A percentile compares a stretch with the other conserved stretches of the same genome.
These are phyloP conservation scores for Pseudocercospora fuligena DNA, from an alignment of 2,329 filamentous ascomycete species.

Conservation along the genomic window DNA sequence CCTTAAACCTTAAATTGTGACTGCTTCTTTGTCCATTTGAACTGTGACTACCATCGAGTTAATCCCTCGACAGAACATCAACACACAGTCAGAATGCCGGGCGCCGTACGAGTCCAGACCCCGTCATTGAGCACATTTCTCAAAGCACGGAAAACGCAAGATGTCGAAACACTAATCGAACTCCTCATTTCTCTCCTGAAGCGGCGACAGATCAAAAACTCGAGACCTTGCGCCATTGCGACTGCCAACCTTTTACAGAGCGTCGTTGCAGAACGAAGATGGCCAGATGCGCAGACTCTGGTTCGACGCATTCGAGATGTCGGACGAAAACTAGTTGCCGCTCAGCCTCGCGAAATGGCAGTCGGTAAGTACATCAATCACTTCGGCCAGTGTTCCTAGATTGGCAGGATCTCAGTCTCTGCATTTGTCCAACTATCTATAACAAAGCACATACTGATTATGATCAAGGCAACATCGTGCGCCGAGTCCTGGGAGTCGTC, in stretches of 20 bases:
- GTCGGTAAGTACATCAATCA: constrained; percentile 57
- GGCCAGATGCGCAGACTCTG: constrained; percentile 75
- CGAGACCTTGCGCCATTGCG: constrained; percentile 86
- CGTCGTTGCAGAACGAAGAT: constrained; percentile 81
- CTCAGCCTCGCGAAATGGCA: constrained; percentile 87
- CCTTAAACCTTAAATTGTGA: neutral
- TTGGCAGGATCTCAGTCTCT: neutral
- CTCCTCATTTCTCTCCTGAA: constrained; percentile 84
- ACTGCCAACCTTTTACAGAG: constrained; percentile 87
- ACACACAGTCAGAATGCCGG: constrained; percentile 56
- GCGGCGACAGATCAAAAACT: constrained; percentile 84
- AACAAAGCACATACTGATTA: neutral
- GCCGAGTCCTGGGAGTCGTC: constrained; percentile 86
- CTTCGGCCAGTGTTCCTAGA: neutral
- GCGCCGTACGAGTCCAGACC: constrained; percentile 62
- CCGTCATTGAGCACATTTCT: constrained; percentile 79
- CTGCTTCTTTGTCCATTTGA: neutral
- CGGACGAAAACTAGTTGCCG: constrained; percentile 76
- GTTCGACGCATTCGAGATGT: constrained; percentile 79
- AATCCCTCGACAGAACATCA: constrained; percentile 10
- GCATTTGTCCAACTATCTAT: neutral
- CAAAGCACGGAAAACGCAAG: constrained; percentile 74
- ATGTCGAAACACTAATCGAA: constrained; percentile 82
- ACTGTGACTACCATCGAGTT: constrained; percentile 3
- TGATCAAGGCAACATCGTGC: constrained; percentile 74